These are phyloP conservation scores for Blastobotrys arbuscula DNA, from an alignment of 1,139 yeast species.

Conservation along the genomic window DNA sequence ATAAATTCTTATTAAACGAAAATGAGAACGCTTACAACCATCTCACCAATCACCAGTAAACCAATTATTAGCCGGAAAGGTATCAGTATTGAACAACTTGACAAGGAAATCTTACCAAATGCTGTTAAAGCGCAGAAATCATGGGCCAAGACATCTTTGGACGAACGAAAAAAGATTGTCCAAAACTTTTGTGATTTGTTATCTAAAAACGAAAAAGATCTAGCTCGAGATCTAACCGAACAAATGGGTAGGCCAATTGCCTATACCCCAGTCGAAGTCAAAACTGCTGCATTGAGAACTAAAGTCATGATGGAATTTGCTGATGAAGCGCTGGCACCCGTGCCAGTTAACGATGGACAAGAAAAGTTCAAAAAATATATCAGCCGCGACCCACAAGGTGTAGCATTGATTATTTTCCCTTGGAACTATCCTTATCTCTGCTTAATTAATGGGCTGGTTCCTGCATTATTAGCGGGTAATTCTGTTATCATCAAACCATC, in stretches of 20 bases:
- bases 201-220: constrained; percentile 23
- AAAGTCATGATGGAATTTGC: constrained; percentile 30
- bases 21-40: constrained; percentile 28
- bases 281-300: constrained; percentile 33
- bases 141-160: constrained; percentile 29
- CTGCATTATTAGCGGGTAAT: constrained; percentile 79
- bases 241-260: constrained; percentile 38
- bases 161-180: constrained; percentile 30
- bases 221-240: constrained; percentile 31
- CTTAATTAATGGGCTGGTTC: constrained; percentile 78
- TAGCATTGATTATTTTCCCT: constrained; percentile 78
- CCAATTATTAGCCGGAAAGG: constrained; percentile 29
- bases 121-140: constrained; percentile 30
- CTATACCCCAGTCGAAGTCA: constrained; percentile 34
- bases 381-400: constrained; percentile 64
- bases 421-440: constrained; percentile 84
- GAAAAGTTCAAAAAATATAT: constrained; percentile 41
- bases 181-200: constrained; percentile 29
- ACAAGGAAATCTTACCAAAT: constrained; percentile 21
- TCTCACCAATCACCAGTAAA: constrained; percentile 31
- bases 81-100: constrained; percentile 26
- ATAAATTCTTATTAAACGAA: neutral
- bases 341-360: constrained; percentile 28
- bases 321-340: constrained; percentile 32
- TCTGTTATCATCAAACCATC: constrained; percentile 77